Evolutionary conservation across 352 stramenopile genomes (phyloP).

Genomic region (Globisporangium recalcitrans): DNA sequence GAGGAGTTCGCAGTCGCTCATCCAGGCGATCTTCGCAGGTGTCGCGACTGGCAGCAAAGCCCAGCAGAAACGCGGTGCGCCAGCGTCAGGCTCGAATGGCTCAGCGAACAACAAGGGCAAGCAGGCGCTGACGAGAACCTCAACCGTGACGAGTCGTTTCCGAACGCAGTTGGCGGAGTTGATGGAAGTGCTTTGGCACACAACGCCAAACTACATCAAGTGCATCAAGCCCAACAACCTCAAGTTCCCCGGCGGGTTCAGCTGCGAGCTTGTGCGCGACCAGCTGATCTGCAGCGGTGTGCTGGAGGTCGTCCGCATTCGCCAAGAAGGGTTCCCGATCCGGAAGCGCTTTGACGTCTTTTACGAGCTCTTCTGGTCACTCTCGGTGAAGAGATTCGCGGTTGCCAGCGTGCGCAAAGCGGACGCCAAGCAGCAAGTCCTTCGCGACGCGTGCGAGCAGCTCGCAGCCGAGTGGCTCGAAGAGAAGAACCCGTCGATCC

Average conservation of each 20-base stretch:
- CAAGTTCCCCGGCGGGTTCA: slow-evolving; percentile 88
- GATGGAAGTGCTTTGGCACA: slow-evolving; percentile 81
- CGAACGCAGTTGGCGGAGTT: slow-evolving; percentile 74
- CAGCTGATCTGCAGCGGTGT: slow-evolving; percentile 91
- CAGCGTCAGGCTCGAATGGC: neutral
- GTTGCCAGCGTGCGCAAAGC: slow-evolving; percentile 18
- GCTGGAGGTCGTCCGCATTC: slow-evolving; percentile 90
- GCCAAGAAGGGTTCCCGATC: slow-evolving; percentile 88
- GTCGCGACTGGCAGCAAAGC: slow-evolving; percentile 1
- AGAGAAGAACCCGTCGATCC: neutral
- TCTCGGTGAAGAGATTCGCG: slow-evolving; percentile 27
- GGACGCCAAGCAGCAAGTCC: slow-evolving; percentile 2
- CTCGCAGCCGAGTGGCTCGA: slow-evolving; percentile 54
- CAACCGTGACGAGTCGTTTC: slow-evolving; percentile 68
- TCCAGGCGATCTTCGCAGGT: slow-evolving; percentile 49
- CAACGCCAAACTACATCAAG: slow-evolving; percentile 92
- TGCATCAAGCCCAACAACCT: slow-evolving; percentile 94
- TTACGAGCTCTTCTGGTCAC: slow-evolving; percentile 64
- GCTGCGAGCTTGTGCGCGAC: slow-evolving; percentile 83
- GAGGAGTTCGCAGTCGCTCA: slow-evolving; percentile 54
- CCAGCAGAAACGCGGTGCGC: slow-evolving; percentile 14
- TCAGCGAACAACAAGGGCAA: slow-evolving; percentile 23
- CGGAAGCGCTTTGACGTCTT: slow-evolving; percentile 74
- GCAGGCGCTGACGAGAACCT: slow-evolving; percentile 54
- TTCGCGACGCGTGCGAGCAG: slow-evolving; percentile 34